phyloP scores from a whole-genome alignment of 208 protist genomes.

The Leishmania guyanensis region DNA sequence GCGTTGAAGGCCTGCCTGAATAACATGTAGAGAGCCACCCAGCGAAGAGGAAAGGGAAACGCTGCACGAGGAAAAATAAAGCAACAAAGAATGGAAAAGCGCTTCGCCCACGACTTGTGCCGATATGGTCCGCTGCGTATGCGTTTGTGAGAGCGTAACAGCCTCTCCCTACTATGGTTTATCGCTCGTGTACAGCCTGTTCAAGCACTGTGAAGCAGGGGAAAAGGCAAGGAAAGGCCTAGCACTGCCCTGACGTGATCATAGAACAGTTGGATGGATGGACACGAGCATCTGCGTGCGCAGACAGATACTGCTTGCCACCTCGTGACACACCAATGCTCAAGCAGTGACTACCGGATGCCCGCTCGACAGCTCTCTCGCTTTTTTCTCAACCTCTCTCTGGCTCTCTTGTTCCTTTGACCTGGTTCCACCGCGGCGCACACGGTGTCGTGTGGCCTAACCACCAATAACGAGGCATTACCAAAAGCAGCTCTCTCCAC shows the following conservation, averaged over 20 bases:
- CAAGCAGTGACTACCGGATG: background rate
- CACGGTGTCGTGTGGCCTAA: background rate
- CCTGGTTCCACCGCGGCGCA: background rate
- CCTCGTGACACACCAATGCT: background rate
- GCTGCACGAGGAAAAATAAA: background rate
- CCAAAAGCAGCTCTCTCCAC: background rate
- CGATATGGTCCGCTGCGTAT: background rate
- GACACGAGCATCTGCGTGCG: background rate
- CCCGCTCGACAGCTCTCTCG: background rate
- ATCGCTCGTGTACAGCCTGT: background rate
- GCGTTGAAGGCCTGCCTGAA: background rate
- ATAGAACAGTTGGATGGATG: background rate
- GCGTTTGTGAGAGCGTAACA: background rate
- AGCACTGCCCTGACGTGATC: background rate
- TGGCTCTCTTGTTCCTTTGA: constrained; percentile 11
- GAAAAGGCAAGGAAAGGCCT: background rate
- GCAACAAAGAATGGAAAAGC: background rate
- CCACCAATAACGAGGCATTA: background rate
- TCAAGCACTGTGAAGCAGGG: background rate
- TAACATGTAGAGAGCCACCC: background rate
- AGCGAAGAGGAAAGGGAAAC: background rate
- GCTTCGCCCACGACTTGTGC: background rate
- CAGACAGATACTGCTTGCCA: background rate
- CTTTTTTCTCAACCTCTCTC: background rate
- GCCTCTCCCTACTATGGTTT: background rate